Evolutionary conservation across 148 eudicot genomes (phyloP), one percentile per base, ranked within the genome.

Genomic region (Vaccinium corymbosum): DNA sequence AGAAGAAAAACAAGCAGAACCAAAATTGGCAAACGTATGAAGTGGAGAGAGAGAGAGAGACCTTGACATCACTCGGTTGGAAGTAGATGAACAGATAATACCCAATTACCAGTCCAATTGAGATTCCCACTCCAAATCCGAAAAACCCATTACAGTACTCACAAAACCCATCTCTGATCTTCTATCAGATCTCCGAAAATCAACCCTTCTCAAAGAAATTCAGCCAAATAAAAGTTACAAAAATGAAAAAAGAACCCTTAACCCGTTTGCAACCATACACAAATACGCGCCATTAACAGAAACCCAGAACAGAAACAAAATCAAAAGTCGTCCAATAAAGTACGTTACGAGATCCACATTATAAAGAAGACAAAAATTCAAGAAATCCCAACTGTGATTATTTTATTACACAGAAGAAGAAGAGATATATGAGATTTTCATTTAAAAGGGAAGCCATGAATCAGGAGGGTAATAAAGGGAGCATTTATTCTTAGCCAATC

Each of bases 111-210:
- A 95, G 89, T 46, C 98, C 98, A 85, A 94, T 29, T 42, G 85
- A 71, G 50, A 90, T 88, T 81, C 98, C 98, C 29, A 94, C 74
- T 86, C 98, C 98, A 92, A 95, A 95, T 89, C 98, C 98, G 57
- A 89, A 86, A 87, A 76, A 70, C 98, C 94, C 90, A 92, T 12
- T 62, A 94, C 61, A 14, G 94, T 86, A 87, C 95, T 94, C 73
- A 95, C 49, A 38, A 95, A 74, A 83, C 98, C 98, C 98, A 95
- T 95, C 76, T 83, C 70, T 59, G 71, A 85, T 80, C 87, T 82
- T 76, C 77, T 86, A 77, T 66, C 78, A 66, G 78, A 82, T 83
- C 79, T 81, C 78, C 48, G 48, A 35, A 53, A 59, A 14, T 64
- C 73, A 52, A 48, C 59, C 46, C 46, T 19, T 5, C n/a, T 56